A percentile compares a stretch with the other conserved stretches of the same genome.
phyloP scores from a whole-genome alignment of 208 protist genomes.

The Trypanosoma rangeli region DNA sequence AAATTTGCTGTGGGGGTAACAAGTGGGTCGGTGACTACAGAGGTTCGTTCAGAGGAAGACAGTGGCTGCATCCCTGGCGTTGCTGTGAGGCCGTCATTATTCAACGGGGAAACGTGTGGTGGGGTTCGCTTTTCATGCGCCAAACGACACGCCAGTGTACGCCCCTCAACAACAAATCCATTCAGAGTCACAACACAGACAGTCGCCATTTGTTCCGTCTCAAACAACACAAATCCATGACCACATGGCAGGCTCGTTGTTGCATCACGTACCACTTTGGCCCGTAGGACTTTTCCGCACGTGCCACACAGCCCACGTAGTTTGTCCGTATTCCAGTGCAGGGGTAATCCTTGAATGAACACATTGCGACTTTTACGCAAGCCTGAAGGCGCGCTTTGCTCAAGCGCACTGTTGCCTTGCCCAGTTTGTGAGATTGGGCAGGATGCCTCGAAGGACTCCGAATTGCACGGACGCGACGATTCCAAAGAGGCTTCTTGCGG shows the following conservation, averaged over 20 bases:
- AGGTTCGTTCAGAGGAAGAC: neutral
- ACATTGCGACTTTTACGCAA: conserved; percentile 24
- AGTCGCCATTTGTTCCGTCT: conserved; percentile 25
- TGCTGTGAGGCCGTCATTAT: neutral
- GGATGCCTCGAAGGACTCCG: neutral
- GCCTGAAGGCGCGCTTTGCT: neutral
- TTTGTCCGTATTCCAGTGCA: conserved; percentile 32
- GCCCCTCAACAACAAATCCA: conserved; percentile 11
- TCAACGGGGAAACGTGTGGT: neutral
- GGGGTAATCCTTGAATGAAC: conserved; percentile 28
- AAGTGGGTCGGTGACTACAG: neutral
- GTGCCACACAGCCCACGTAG: conserved; percentile 26
- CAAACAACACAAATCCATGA: conserved; percentile 35
- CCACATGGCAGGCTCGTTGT: conserved; percentile 26
- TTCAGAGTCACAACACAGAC: conserved; percentile 17
- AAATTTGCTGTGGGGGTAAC: neutral
- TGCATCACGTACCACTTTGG: conserved; percentile 29
- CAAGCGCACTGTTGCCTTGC: neutral
- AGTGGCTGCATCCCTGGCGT: neutral
- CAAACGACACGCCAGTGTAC: conserved; percentile 23
- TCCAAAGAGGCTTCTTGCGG: neutral
- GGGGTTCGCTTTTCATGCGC: conserved; percentile 15
- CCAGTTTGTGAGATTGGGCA: neutral
- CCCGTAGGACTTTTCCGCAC: conserved; percentile 26
- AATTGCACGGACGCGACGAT: neutral